phyloP scores from a whole-genome alignment of 495 filamentous ascomycete genomes.

The Lophiotrema nucula region DNA sequence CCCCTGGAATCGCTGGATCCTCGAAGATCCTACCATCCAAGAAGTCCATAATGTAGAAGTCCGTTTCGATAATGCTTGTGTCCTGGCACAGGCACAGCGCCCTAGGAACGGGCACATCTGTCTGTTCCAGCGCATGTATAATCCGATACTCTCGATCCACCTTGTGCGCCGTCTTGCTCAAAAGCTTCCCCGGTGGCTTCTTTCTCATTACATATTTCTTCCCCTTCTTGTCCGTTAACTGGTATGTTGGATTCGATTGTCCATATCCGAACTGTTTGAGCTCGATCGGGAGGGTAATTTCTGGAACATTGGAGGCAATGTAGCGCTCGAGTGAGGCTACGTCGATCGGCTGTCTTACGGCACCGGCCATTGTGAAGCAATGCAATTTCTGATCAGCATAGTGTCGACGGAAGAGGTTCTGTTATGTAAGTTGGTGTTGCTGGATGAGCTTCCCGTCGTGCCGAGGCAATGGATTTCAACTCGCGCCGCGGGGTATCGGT shows the following conservation, averaged over 20 bases:
- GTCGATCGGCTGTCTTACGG: slow-evolving; percentile 85
- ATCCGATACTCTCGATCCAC: slow-evolving; percentile 94
- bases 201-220: slow-evolving; percentile 82
- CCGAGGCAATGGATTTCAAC: not conserved
- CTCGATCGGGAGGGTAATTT: slow-evolving; percentile 76
- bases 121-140: slow-evolving; percentile 74
- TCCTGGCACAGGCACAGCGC: slow-evolving; percentile 87
- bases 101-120: slow-evolving; percentile 83
- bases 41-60: slow-evolving; percentile 97
- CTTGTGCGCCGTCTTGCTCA: slow-evolving; percentile 90
- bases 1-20: slow-evolving; percentile 76
- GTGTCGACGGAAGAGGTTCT: not conserved
- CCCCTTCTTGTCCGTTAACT: slow-evolving; percentile 67
- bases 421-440: too few species aligned
- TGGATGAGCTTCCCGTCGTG: too few species aligned
- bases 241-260: slow-evolving; percentile 96
- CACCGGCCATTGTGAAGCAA: slow-evolving; percentile 69
- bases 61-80: slow-evolving; percentile 71
- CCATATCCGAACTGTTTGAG: slow-evolving; percentile 97
- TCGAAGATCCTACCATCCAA: slow-evolving; percentile 89
- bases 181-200: slow-evolving; percentile 88
- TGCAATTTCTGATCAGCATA: not conserved
- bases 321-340: slow-evolving; percentile 72
- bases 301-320: slow-evolving; percentile 69
- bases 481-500: too few species aligned